A percentile compares a stretch with the other conserved stretches of the same genome.
These are phyloP conservation scores for Schizophyllum commune DNA, from an alignment of 1,284 basidiomycete species.

Conservation along the genomic window DNA sequence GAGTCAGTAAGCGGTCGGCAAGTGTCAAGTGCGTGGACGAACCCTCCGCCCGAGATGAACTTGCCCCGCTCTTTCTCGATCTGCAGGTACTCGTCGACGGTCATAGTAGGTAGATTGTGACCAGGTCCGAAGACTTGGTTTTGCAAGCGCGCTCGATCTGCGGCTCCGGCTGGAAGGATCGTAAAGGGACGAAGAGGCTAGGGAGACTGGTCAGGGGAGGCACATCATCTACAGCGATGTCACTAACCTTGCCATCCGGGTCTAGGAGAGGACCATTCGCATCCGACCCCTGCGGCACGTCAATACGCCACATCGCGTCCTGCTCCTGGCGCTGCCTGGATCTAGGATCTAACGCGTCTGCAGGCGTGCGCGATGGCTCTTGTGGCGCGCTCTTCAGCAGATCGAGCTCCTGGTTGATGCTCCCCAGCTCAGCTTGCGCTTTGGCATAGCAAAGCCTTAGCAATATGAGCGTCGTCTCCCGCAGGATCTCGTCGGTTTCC, in stretches of 20 bases:
- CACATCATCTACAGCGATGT: constrained; percentile 5
- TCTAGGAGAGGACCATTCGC: constrained; percentile 67
- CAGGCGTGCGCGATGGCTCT: constrained; percentile 21
- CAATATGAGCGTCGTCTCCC: constrained; percentile 62
- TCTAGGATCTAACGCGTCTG: constrained; percentile 26
- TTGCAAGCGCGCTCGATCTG: constrained; percentile 65
- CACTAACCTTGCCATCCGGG: constrained; percentile 59
- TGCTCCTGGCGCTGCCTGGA: constrained; percentile 29
- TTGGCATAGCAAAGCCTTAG: constrained; percentile 70
- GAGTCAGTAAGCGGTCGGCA: constrained; percentile 2
- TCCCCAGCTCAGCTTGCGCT: constrained; percentile 61
- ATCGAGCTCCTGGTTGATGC: constrained; percentile 67
- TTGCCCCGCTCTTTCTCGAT: constrained; percentile 82
- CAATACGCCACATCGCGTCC: constrained; percentile 74
- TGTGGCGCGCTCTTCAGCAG: constrained; percentile 58
- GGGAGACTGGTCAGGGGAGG: background rate
- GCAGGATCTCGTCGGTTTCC: constrained; percentile 55
- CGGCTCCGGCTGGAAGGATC: constrained; percentile 69
- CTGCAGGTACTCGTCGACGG: constrained; percentile 91
- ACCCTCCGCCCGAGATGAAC: constrained; percentile 85
- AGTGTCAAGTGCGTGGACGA: constrained; percentile 20
- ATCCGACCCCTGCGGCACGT: constrained; percentile 38
- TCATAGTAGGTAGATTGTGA: constrained; percentile 93
- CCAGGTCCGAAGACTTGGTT: constrained; percentile 80
- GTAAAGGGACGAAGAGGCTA: constrained; percentile 85